Base-by-base conservation (phyloP, 768 basidiomycete genomes). In the Pulveroboletus sp. region DNA sequence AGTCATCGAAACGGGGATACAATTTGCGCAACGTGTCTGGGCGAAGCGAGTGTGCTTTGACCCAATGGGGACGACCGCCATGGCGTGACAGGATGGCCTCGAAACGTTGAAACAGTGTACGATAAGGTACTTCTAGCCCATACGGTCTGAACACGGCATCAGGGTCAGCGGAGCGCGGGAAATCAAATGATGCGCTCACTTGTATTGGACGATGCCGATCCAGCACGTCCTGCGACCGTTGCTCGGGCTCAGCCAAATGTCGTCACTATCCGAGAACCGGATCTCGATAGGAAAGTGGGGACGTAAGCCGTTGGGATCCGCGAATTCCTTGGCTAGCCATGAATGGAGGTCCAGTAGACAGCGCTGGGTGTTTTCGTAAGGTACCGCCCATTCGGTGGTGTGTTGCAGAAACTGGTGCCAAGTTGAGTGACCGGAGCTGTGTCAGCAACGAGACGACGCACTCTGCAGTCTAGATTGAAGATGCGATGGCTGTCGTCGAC, bases 181-280 rank as follows among this genome's bases (percentile, higher is more conserved):
- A 16, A 21, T 5, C 37, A 35, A 44, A 35, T 34, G 37, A 38
- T 39, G 38, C 70, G 13, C 89, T 61, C 49, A 97, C 95, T 91
- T 92, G 74, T 85, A 99, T 62, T 94, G 91, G n/a, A 97, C 81
- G 44, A 98, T 82, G n/a, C 97, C 97, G 51, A 99, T 90, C 89
- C 94, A 99, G 57, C 85, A 88, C 8, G 88, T 94, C 64, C 71
- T 73, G 48, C 82, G 77, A 44, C 85, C 85, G 62, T 81, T 82
- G 61, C 87, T 86, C 2, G 97, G 97, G 64, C 89, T 92, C 27
- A 99, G 75, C 91, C 91, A 97, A 44, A 97, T 89, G 61, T 97
- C 90, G 67, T 98, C 97, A 20, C 76, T 74, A 13, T 83, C 82
- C 37, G 91, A 87, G 66, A 90, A 94, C 10, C 97, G 81, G 45